Evolutionary conservation across 75 land plant species (phyloP).

Genomic region (Cupressus sempervirens): DNA sequence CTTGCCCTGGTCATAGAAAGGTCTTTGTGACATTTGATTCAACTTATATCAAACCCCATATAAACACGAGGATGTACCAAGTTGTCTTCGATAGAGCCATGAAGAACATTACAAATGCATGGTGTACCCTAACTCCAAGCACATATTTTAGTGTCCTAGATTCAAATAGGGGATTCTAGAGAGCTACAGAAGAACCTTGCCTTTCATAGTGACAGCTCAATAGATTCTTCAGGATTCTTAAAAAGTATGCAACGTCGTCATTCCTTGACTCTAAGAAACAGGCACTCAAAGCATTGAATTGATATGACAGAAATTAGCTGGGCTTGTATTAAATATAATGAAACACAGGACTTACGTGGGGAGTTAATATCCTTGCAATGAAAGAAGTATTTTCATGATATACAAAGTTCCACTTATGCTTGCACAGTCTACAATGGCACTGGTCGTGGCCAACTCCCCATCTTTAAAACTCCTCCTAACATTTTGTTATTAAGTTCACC

Average conservation of each 20-base stretch:
- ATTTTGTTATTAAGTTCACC: not conserved
- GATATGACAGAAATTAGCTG: not conserved
- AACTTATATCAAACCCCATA: too few species aligned
- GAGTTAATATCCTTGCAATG: not conserved
- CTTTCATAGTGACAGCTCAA: not conserved
- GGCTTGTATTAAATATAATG: not conserved
- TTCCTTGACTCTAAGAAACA: not conserved
- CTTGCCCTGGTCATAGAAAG: too few species aligned
- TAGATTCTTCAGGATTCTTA: not conserved
- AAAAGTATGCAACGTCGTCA: not conserved
- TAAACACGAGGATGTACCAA: too few species aligned
- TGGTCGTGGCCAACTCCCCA: not conserved
- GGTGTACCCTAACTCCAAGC: too few species aligned
- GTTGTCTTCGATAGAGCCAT: too few species aligned
- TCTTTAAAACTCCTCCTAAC: not conserved
- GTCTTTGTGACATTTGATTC: too few species aligned
- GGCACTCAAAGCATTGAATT: not conserved
- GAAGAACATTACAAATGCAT: too few species aligned
- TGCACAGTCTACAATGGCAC: not conserved
- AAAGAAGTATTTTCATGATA: not conserved
- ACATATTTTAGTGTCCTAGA: too few species aligned
- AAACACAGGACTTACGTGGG: not conserved
- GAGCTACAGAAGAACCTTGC: too few species aligned
- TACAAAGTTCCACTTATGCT: not conserved
- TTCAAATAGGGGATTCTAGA: too few species aligned